These are phyloP conservation scores for Berkeleyomyces rouxiae DNA, from an alignment of 2,329 filamentous ascomycete genomes.

Conservation along the genomic window DNA sequence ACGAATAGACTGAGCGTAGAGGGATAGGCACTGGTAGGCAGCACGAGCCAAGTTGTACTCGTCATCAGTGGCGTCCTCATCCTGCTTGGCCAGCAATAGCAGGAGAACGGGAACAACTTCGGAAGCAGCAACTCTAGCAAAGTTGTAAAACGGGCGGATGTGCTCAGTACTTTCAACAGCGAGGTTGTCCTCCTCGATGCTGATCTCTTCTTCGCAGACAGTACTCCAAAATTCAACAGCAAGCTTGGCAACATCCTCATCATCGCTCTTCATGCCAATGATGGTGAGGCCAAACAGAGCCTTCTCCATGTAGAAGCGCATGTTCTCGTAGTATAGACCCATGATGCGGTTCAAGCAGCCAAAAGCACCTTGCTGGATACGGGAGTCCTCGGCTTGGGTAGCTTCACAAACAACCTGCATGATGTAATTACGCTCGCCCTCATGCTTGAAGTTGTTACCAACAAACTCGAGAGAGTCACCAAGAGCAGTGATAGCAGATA, in stretches of 20 bases:
- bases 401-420: slow-evolving; percentile 99
- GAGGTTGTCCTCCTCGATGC: slow-evolving; percentile 86
- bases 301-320: slow-evolving; percentile 99
- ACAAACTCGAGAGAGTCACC: slow-evolving; percentile 97
- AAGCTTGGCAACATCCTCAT: slow-evolving; percentile 95
- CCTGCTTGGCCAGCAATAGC: slow-evolving; percentile 81
- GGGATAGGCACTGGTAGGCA: slow-evolving; percentile 87
- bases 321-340: slow-evolving; percentile 97
- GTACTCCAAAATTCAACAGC: slow-evolving; percentile 99
- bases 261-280: slow-evolving; percentile 93
- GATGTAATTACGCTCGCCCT: slow-evolving; percentile 98
- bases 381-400: slow-evolving; percentile 77
- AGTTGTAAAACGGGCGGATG: slow-evolving; percentile 87
- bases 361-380: slow-evolving; percentile 91
- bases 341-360: slow-evolving; percentile 98
- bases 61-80: slow-evolving; percentile 90
- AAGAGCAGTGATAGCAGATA: slow-evolving; percentile 83
- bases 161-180: slow-evolving; percentile 60
- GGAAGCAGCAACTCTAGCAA: slow-evolving; percentile 76
- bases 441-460: slow-evolving; percentile 95
- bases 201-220: slow-evolving; percentile 97
- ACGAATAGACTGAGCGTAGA: slow-evolving; percentile 85
- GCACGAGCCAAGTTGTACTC: slow-evolving; percentile 95
- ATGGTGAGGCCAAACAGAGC: slow-evolving; percentile 94
- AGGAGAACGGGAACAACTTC: slow-evolving; percentile 91